phyloP scores from a whole-genome alignment of 768 basidiomycete species.

The Pleurotus citrinopileatus region DNA sequence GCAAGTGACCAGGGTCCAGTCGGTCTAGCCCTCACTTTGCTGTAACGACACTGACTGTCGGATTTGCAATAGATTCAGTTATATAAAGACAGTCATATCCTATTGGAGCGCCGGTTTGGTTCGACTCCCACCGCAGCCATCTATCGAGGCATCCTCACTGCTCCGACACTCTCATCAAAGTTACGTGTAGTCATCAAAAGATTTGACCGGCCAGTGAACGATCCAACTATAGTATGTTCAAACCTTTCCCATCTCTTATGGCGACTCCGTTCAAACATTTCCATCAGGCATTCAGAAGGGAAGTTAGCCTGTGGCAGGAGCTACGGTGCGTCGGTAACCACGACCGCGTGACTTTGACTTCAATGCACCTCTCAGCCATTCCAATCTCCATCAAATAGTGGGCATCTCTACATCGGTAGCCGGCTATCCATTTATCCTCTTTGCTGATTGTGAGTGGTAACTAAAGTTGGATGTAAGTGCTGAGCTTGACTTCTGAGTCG shows the following conservation, averaged over 20 bases:
- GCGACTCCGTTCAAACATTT: neutral
- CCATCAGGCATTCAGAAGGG: neutral
- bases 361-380: neutral
- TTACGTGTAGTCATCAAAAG: neutral
- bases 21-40: neutral
- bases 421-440: neutral
- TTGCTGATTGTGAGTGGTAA: neutral
- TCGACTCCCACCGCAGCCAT: neutral
- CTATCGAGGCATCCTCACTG: neutral
- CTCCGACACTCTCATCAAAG: neutral
- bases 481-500: neutral
- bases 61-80: neutral
- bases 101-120: neutral
- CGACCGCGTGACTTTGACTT: neutral
- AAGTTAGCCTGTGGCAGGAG: neutral
- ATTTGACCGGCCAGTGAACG: neutral
- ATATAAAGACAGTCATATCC: neutral
- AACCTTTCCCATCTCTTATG: neutral
- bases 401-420: neutral
- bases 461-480: neutral
- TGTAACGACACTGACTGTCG: too few relatives aligned
- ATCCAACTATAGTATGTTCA: neutral
- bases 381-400: neutral
- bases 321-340: neutral
- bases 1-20: neutral